Conservation (phyloP, 495 filamentous ascomycete genomes). For the Xanthoparmelia taractica region DNA sequence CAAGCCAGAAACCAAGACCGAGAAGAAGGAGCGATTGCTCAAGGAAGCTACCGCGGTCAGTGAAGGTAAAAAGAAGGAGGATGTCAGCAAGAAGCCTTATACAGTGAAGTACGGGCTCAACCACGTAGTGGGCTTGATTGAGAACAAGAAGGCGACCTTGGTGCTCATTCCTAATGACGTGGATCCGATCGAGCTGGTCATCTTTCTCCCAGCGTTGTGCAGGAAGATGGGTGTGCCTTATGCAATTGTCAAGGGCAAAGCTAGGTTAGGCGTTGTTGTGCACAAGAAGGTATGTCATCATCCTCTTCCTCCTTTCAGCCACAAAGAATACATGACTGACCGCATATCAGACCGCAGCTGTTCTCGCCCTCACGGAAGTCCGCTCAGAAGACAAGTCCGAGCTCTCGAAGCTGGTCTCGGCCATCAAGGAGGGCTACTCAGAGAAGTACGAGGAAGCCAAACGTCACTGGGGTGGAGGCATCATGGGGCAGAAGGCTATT, state of each 20-base stretch:
- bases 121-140: slow-evolving; percentile 98
- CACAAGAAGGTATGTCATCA: slow-evolving; percentile 84
- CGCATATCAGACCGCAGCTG: slow-evolving; percentile 71
- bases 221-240: slow-evolving; percentile 99
- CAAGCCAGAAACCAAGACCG: slow-evolving; percentile 94
- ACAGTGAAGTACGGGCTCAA: slow-evolving; percentile 99
- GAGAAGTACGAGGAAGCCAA: slow-evolving; percentile 91
- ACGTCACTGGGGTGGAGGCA: slow-evolving; percentile 98
- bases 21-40: slow-evolving; percentile 99
- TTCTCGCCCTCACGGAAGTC: slow-evolving; percentile 91
- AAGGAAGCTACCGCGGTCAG: slow-evolving; percentile 95
- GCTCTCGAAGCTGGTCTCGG: slow-evolving; percentile 88
- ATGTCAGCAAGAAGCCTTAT: slow-evolving; percentile 99
- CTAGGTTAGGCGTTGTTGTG: slow-evolving; percentile 94
- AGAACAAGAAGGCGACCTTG: slow-evolving; percentile 99
- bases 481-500: slow-evolving; percentile 97
- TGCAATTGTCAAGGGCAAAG: slow-evolving; percentile 99
- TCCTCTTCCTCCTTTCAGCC: background rate
- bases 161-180: slow-evolving; percentile 99
- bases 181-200: slow-evolving; percentile 98
- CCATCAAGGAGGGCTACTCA: slow-evolving; percentile 96
- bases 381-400: slow-evolving; percentile 96
- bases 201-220: slow-evolving; percentile 98
- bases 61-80: slow-evolving; percentile 99
- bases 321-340: background rate